phyloP scores from a whole-genome alignment of 1,284 basidiomycete genomes.

The Polyporus tsugae region DNA sequence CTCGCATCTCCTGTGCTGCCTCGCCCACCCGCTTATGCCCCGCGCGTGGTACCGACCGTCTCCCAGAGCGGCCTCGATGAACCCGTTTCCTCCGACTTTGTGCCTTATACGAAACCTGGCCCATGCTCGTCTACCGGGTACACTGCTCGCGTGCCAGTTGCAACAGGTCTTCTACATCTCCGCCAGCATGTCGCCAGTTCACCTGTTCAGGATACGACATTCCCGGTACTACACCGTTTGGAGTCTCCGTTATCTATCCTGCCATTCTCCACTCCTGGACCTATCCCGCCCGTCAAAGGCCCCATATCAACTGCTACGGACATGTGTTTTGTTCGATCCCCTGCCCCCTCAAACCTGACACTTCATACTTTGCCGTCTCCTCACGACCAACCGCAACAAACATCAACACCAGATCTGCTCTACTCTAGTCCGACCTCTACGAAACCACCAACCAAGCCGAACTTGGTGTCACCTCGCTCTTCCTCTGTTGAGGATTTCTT shows the following conservation, averaged over 20 bases:
- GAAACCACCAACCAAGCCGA: conserved; percentile 32
- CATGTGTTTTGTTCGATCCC: neutral
- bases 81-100: neutral
- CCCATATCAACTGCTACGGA: neutral
- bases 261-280: conserved; percentile 35
- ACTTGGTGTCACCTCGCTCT: neutral
- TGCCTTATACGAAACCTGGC: neutral
- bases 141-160: no score
- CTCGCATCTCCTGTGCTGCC: neutral
- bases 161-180: neutral
- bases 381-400: conserved; percentile 52
- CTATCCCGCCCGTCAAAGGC: conserved; percentile 10
- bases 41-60: neutral
- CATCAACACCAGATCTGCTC: conserved; percentile 42
- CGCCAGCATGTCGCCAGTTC: neutral
- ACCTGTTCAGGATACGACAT: neutral
- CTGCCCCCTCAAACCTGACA: neutral
- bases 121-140: neutral
- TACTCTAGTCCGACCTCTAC: conserved; percentile 44
- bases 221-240: neutral
- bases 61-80: neutral
- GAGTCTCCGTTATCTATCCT: neutral
- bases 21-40: neutral
- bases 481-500: neutral
- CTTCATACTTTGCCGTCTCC: neutral